Base-by-base conservation (phyloP, 495 filamentous ascomycete species). In the Clavariopsis aquatica region DNA sequence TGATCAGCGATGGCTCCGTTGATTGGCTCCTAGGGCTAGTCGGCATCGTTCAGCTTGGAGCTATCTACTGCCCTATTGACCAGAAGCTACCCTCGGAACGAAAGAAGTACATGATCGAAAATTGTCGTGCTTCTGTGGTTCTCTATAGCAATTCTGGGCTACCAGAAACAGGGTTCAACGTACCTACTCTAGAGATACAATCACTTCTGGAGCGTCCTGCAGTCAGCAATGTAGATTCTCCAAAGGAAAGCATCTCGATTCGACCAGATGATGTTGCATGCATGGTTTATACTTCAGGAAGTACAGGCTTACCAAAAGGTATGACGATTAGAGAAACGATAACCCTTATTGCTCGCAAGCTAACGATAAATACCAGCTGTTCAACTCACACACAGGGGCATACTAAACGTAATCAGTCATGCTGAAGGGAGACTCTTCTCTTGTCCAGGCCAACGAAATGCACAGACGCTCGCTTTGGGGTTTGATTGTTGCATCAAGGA, bases 281-380 rank as follows among this genome's bases (percentile, higher is more conserved):
- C 45, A 41, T 73, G 27, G 78, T 83, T 22, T 84, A 81, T 64
- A 84, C 81, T 7, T 81, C 79, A 17, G 82, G 82, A 3, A 78
- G 75, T 20, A 83, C 81, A 0, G 80, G 80, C 0, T 77, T 70
- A 9, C 81, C 81, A 0, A 83, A 83, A 65, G 82, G 80, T 6
- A 82, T 85, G 13, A 64, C 76, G 4, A 72, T 84, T 0, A 75
- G 73, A n/a, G n/a, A n/a, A n/a, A n/a, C n/a, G n/a, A n/a, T n/a
- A n/a, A n/a, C n/a, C n/a, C n/a, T n/a, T n/a, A n/a, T n/a, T n/a
- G n/a, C n/a, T n/a, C n/a, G n/a, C n/a, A n/a, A n/a, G n/a, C n/a
- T n/a, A n/a, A n/a, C n/a, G n/a, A n/a, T n/a, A n/a, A n/a, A n/a
- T n/a, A n/a, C n/a, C n/a, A n/a, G n/a, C n/a, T n/a, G n/a, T n/a